A percentile compares a stretch with the other conserved stretches of the same genome.
phyloP scores from a whole-genome alignment of 2,329 filamentous ascomycete species.

The Nannizziopsis barbatae region DNA sequence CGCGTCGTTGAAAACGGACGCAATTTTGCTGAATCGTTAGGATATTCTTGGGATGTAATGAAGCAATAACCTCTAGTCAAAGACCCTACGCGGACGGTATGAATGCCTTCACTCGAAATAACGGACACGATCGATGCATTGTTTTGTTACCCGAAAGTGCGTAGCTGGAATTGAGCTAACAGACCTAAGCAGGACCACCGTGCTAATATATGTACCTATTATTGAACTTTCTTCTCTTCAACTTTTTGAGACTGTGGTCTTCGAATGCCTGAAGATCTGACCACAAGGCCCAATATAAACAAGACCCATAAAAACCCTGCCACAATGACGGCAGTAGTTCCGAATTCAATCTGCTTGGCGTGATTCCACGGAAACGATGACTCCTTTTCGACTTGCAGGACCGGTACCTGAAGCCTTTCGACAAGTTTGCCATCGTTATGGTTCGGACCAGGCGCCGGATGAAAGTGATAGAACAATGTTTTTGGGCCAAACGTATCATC shows the following conservation, averaged over 20 bases:
- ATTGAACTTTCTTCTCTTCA: constrained; percentile 2
- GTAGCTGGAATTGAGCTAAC: too few species aligned
- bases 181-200: too few species aligned
- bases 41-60: too few species aligned
- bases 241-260: neutral
- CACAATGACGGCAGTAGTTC: constrained; percentile 49
- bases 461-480: constrained; percentile 74
- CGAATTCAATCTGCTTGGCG: constrained; percentile 35
- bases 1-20: too few species aligned
- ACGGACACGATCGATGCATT: too few species aligned
- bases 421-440: constrained; percentile 31
- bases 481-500: constrained; percentile 64
- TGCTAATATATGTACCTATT: neutral
- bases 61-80: too few species aligned
- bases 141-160: too few species aligned
- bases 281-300: constrained; percentile 43
- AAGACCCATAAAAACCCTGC: constrained; percentile 60
- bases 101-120: too few species aligned
- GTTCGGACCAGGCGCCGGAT: constrained; percentile 35
- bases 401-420: constrained; percentile 52
- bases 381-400: constrained; percentile 45
- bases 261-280: neutral
- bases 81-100: too few species aligned
- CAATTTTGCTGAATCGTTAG: too few species aligned
- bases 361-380: constrained; percentile 34